A percentile compares a stretch with the other conserved stretches of the same genome.
Conservation (phyloP, 2,329 filamentous ascomycete species). For the Diaporthe capsici region DNA sequence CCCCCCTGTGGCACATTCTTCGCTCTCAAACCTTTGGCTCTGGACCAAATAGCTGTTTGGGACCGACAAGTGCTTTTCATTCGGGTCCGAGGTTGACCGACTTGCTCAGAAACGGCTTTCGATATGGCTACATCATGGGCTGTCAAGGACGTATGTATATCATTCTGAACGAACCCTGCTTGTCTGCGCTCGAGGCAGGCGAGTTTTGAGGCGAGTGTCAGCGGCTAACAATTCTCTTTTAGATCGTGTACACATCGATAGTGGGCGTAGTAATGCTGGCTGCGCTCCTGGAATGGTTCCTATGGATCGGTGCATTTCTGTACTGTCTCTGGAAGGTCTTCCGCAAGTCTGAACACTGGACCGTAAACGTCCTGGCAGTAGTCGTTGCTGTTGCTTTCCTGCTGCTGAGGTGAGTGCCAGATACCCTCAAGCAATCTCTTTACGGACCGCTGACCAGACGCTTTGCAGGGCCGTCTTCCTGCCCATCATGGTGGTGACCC, state of each 20-base stretch:
- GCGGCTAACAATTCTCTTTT: constrained; percentile 42
- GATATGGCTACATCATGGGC: constrained; percentile 40
- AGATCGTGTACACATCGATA: constrained; percentile 90
- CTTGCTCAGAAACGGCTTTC: constrained; percentile 10
- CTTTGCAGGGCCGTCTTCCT: constrained; percentile 81
- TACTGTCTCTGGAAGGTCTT: constrained; percentile 94
- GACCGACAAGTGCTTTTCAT: not conserved
- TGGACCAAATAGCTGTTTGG: not conserved
- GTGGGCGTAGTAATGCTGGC: constrained; percentile 86
- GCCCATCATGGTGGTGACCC: constrained; percentile 93
- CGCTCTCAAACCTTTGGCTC: not conserved
- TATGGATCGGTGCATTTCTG: constrained; percentile 93
- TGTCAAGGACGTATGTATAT: constrained; percentile 54
- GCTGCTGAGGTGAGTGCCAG: constrained; percentile 74
- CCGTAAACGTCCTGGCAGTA: constrained; percentile 82
- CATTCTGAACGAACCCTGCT: no score
- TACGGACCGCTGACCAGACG: constrained; percentile 4
- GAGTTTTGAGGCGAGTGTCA: not conserved
- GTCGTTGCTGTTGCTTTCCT: constrained; percentile 82
- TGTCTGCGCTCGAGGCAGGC: not conserved
- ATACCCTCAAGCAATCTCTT: no score
- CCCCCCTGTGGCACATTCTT: not conserved
- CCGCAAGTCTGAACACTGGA: constrained; percentile 90
- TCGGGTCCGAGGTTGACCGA: not conserved
- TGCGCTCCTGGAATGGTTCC: constrained; percentile 91